A percentile compares a stretch with the other conserved stretches of the same genome.
These are phyloP conservation scores for Plantago elongata DNA, from an alignment of 257 asterid genomes.

Conservation along the genomic window DNA sequence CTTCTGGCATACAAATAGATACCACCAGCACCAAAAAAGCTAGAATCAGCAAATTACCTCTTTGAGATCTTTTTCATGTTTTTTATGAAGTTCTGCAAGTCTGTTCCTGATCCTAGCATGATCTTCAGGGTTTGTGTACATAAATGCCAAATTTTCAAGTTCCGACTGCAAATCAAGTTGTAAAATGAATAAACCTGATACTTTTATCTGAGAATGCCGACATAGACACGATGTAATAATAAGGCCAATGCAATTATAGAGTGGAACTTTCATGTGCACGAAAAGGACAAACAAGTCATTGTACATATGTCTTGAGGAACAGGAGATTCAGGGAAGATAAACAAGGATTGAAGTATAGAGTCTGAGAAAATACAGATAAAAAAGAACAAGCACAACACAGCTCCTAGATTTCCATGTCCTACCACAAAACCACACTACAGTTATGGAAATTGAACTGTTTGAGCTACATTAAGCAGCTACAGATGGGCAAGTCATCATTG, in stretches of 20 bases:
- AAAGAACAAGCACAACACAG: constrained; percentile 4
- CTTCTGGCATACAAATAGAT: constrained; percentile 3
- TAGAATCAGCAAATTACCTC: constrained; percentile 48
- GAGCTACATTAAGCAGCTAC: too few species aligned
- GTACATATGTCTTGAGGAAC: background rate
- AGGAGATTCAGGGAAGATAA: background rate
- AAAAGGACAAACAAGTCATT: constrained; percentile 1
- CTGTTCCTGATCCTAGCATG: constrained; percentile 66
- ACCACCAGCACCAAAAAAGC: background rate
- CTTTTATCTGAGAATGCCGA: constrained; percentile 5
- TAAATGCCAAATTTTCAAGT: constrained; percentile 82
- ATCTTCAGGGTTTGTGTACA: constrained; percentile 84
- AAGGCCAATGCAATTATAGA: background rate
- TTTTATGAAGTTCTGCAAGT: constrained; percentile 66
- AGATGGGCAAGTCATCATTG: too few species aligned
- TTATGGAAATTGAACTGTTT: too few species aligned
- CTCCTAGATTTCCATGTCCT: background rate
- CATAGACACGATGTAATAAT: constrained; percentile 2
- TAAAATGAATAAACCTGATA: background rate
- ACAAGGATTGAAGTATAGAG: background rate
- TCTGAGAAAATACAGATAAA: background rate
- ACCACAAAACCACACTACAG: too few species aligned
- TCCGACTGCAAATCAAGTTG: constrained; percentile 61
- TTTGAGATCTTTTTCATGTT: constrained; percentile 75
- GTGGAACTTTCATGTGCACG: background rate